phyloP scores from a whole-genome alignment of 352 stramenopile genomes.

The Globisporangium sylvaticum region DNA sequence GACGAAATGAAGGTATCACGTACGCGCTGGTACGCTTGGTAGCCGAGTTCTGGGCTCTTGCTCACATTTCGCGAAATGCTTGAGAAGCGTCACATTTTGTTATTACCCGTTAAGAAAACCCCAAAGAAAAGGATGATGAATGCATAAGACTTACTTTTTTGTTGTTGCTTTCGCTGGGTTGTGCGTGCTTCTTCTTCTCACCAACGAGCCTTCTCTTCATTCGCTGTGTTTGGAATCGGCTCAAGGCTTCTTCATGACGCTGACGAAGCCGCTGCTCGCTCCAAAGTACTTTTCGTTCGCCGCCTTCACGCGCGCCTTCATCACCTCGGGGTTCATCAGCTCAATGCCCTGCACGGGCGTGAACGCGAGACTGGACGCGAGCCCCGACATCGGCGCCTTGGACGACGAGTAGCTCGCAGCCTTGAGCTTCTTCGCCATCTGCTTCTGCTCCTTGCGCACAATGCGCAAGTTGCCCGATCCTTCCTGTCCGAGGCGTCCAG shows the following conservation, averaged over 20 bases:
- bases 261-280: conserved; percentile 94
- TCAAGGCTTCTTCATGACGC: conserved; percentile 80
- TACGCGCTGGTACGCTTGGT: background rate
- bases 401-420: conserved; percentile 80
- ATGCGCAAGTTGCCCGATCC: conserved; percentile 87
- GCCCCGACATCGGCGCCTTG: conserved; percentile 72
- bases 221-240: background rate
- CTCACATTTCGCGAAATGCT: background rate
- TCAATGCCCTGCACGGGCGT: conserved; percentile 96
- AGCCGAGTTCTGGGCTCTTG: background rate
- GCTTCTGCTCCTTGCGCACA: conserved; percentile 88
- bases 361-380: conserved; percentile 97
- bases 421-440: conserved; percentile 91
- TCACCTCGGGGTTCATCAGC: conserved; percentile 96
- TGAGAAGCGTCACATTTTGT: background rate
- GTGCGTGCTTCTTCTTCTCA: background rate
- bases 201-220: background rate
- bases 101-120: background rate
- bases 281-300: conserved; percentile 98
- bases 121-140: too few species aligned
- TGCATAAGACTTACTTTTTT: background rate
- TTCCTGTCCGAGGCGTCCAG: conserved; percentile 89
- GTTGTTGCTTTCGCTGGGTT: background rate
- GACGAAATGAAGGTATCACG: background rate
- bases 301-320: conserved; percentile 86